Evolutionary conservation across 2,329 filamentous ascomycete species (phyloP).

Genomic region (Sarocladiaceae sp.): DNA sequence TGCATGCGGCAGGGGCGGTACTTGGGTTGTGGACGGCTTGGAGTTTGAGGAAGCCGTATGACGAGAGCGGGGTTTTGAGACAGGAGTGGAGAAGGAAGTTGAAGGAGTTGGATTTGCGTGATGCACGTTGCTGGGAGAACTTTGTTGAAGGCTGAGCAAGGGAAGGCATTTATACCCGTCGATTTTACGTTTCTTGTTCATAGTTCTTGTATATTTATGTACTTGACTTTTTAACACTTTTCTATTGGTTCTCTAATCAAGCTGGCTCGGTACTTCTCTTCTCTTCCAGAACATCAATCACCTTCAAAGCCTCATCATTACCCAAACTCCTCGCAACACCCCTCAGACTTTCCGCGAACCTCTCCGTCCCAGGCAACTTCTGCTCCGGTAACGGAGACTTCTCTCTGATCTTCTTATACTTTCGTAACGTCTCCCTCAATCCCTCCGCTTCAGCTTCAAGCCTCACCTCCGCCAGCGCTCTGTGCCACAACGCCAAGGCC

Average conservation of each 20-base stretch:
- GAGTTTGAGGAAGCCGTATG: background rate
- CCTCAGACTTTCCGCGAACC: background rate
- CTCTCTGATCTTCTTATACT: background rate
- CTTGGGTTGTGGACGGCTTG: background rate
- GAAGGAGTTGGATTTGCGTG: background rate
- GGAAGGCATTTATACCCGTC: no score
- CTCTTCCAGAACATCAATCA: background rate
- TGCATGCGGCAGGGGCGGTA: background rate
- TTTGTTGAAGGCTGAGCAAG: background rate
- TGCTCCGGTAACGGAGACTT: background rate
- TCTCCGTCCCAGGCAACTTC: background rate
- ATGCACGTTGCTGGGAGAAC: background rate
- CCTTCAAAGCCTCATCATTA: background rate
- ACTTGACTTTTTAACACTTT: no score
- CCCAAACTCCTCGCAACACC: background rate
- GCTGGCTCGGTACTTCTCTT: background rate
- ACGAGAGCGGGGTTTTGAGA: background rate
- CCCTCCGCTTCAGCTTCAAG: background rate
- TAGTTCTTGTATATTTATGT: background rate
- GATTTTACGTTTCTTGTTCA: no score
- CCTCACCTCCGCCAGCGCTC: background rate
- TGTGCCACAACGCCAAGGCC: background rate
- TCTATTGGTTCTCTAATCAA: no score
- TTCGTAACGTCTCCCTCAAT: background rate
- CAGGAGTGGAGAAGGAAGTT: background rate